These are phyloP conservation scores for Adansonia digitata DNA, from an alignment of 345 rosid species.

Conservation along the genomic window DNA sequence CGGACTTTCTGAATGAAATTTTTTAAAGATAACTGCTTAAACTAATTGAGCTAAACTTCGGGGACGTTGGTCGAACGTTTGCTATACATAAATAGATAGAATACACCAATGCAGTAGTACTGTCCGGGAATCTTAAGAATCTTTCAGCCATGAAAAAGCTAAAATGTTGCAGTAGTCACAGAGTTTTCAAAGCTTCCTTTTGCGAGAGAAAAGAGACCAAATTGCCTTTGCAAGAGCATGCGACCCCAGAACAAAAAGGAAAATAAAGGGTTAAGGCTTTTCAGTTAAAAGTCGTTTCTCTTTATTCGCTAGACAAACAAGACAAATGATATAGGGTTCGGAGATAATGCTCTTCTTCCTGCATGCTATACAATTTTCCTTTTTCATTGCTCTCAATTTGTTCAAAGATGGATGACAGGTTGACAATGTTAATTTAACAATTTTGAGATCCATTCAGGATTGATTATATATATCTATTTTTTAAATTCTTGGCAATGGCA, in stretches of 20 bases:
- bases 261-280: neutral
- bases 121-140: conserved; percentile 23
- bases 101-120: neutral
- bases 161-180: neutral
- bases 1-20: no score
- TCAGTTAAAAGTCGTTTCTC: neutral
- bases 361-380: neutral
- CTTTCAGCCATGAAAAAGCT: conserved; percentile 13
- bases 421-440: no score
- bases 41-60: neutral
- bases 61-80: neutral
- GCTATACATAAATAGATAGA: neutral
- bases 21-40: no score
- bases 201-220: neutral
- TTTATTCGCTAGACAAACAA: neutral
- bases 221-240: conserved; percentile 24
- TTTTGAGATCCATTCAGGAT: no score
- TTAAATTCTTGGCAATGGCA: no score
- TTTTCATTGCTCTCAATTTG: neutral
- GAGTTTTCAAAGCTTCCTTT: conserved; percentile 10
- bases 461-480: no score
- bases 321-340: neutral
- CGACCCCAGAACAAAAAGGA: conserved; percentile 13
- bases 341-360: neutral
- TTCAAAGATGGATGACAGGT: neutral